Evolutionary conservation across 129 eudicot genomes (phyloP).

Genomic region (Arctium minus): DNA sequence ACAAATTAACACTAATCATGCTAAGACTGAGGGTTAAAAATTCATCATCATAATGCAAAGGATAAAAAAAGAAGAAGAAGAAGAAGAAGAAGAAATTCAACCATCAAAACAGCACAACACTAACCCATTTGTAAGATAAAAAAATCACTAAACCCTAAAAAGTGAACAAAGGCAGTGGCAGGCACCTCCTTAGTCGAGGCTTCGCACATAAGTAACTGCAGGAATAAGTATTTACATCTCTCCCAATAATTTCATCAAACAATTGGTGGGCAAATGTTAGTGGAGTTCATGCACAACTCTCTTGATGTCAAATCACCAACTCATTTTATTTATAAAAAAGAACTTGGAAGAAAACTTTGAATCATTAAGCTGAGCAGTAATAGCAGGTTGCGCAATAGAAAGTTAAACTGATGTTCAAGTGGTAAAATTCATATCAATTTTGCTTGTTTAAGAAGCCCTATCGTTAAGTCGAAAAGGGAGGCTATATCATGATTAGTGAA

Average conservation of each 20-base stretch:
- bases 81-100: too few species aligned
- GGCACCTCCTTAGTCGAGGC: not conserved
- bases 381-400: too few species aligned
- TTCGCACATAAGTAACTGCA: not conserved
- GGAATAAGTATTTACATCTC: not conserved
- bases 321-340: not conserved
- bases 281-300: not conserved
- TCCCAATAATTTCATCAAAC: constrained; percentile 22
- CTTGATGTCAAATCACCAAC: not conserved
- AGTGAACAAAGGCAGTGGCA: not conserved
- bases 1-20: not conserved
- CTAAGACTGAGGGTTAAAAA: too few species aligned
- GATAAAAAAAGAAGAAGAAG: too few species aligned
- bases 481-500: not conserved
- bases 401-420: not conserved
- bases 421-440: not conserved
- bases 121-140: not conserved
- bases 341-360: not conserved
- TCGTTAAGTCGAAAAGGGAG: not conserved
- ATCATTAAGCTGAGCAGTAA: not conserved
- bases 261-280: constrained; percentile 8
- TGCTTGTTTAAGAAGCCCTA: not conserved
- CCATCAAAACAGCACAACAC: not conserved
- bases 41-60: not conserved
- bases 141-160: not conserved